phyloP scores from a whole-genome alignment of 2,329 filamentous ascomycete genomes.

The Aureobasidium mangrovei region DNA sequence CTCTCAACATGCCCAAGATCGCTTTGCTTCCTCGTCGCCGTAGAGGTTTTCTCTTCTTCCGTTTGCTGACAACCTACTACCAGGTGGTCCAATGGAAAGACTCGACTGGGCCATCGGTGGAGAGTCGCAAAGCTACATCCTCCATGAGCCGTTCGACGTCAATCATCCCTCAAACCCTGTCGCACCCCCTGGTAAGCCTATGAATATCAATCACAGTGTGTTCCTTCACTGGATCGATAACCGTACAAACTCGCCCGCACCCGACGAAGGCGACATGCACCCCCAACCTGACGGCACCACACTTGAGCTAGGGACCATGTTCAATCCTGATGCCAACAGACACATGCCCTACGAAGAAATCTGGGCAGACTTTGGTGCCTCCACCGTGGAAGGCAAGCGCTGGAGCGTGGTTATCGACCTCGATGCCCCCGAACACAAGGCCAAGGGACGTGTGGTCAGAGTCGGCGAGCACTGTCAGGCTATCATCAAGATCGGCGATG shows the following conservation, averaged over 20 bases:
- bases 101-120: slow-evolving; percentile 62
- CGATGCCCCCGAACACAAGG: slow-evolving; percentile 23
- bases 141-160: slow-evolving; percentile 15
- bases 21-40: not conserved
- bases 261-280: slow-evolving; percentile 52
- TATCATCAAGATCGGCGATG: slow-evolving; percentile 39
- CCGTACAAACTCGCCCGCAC: slow-evolving; percentile 34
- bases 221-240: slow-evolving; percentile 57
- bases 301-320: slow-evolving; percentile 53
- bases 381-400: slow-evolving; percentile 19
- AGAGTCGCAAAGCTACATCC: slow-evolving; percentile 34
- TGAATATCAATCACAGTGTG: slow-evolving; percentile 23
- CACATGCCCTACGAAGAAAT: slow-evolving; percentile 56
- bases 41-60: not conserved
- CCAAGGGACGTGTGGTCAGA: slow-evolving; percentile 45
- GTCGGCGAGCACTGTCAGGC: slow-evolving; percentile 51
- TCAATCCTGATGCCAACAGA: slow-evolving; percentile 46
- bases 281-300: slow-evolving; percentile 26
- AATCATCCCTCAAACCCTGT: slow-evolving; percentile 9
- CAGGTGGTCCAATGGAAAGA: slow-evolving; percentile 25
- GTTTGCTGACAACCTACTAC: slow-evolving; percentile 13
- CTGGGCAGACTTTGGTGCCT: slow-evolving; percentile 45
- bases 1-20: no score
- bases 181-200: not conserved
- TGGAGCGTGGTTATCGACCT: slow-evolving; percentile 34